Conservation (phyloP, 108 stramenopile species). For the Skeletonema costatum region DNA sequence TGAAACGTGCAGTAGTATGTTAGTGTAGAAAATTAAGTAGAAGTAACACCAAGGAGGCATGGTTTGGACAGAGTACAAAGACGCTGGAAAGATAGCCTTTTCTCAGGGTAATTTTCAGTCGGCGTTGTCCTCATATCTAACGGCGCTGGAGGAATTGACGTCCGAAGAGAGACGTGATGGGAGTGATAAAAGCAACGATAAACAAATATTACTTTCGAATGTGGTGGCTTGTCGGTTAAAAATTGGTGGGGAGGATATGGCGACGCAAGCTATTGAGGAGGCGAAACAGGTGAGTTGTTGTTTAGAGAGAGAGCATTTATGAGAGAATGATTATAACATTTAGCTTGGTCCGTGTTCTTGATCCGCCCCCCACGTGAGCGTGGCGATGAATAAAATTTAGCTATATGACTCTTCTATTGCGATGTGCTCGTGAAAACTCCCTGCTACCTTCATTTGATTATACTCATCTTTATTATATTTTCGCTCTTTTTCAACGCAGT, state of each 20-base stretch:
- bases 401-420: constrained; percentile 26
- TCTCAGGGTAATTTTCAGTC: not conserved
- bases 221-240: constrained; percentile 70
- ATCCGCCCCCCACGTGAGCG: constrained; percentile 55
- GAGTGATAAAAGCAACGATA: constrained; percentile 20
- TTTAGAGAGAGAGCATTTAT: constrained; percentile 4
- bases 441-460: not conserved
- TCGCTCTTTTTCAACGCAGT: constrained; percentile 26
- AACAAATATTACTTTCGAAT: constrained; percentile 52
- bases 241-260: constrained; percentile 62
- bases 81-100: constrained; percentile 11
- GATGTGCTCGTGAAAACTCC: not conserved
- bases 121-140: constrained; percentile 5
- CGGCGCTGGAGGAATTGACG: constrained; percentile 4
- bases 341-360: constrained; percentile 51
- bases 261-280: not conserved
- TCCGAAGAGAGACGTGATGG: not conserved
- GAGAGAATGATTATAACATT: constrained; percentile 23
- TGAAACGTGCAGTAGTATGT: no score
- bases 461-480: constrained; percentile 1
- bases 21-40: no score
- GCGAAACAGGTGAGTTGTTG: not conserved
- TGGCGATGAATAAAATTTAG: constrained; percentile 42
- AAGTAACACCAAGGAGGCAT: not conserved
- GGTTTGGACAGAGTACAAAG: constrained; percentile 16